Evolutionary conservation across 192 early-diverging fungal species (phyloP).

Genomic region (Chytriomyces confervae): DNA sequence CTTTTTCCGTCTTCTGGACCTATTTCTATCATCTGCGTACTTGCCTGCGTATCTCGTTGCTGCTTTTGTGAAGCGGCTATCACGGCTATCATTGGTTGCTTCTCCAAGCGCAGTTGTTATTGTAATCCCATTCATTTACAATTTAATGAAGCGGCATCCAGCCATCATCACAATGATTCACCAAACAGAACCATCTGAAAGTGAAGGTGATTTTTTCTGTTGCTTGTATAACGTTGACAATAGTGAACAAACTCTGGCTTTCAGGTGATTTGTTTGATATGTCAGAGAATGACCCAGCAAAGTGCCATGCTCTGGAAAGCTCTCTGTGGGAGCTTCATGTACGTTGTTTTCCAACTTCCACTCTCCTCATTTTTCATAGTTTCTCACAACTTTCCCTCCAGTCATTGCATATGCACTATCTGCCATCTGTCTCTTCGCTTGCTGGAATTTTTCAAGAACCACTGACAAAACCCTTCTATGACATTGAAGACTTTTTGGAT

Average conservation of each 20-base stretch:
- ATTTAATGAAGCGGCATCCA: constrained; percentile 90
- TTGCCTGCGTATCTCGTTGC: constrained; percentile 90
- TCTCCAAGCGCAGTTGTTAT: constrained; percentile 87
- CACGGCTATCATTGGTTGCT: constrained; percentile 79
- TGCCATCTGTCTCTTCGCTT: constrained; percentile 82
- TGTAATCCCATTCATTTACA: constrained; percentile 90
- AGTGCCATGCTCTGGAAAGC: constrained; percentile 79
- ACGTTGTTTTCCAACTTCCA: not conserved
- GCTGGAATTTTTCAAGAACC: constrained; percentile 87
- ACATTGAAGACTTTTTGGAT: constrained; percentile 96
- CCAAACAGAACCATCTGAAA: constrained; percentile 22
- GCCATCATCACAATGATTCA: constrained; percentile 89
- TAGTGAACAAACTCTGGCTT: not conserved
- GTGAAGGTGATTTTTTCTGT: not conserved
- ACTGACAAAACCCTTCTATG: constrained; percentile 83
- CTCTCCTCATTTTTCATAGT: not conserved
- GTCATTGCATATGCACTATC: constrained; percentile 85
- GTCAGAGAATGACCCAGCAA: constrained; percentile 75
- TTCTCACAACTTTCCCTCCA: constrained; percentile 33
- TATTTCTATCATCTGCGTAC: constrained; percentile 87
- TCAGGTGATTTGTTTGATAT: constrained; percentile 58
- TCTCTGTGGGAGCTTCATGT: constrained; percentile 88
- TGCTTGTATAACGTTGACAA: not conserved
- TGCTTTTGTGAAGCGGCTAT: constrained; percentile 91
- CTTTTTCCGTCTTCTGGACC: constrained; percentile 88